Percentiles rank a stretch among this genome's conserved stretches.
Evolutionary conservation across 345 rosid species (phyloP).

Genomic region (Arabis alpina): DNA sequence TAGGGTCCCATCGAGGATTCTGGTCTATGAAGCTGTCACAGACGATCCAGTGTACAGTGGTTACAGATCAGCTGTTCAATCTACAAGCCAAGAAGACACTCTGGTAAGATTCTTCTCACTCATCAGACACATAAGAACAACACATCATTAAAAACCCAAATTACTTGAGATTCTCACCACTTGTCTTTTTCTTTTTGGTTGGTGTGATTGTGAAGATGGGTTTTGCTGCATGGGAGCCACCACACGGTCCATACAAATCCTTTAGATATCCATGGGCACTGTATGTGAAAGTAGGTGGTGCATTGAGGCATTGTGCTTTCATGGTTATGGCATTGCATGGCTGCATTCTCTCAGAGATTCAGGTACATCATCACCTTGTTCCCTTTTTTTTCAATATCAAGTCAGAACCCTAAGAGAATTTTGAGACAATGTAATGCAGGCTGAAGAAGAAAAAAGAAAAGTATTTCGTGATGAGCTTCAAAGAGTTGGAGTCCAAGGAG

Average conservation of each 20-base stretch:
- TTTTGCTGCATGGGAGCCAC: conserved; percentile 96
- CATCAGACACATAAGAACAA: background rate
- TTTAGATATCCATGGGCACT: conserved; percentile 75
- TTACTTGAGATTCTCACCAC: conserved; percentile 17
- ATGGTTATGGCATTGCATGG: conserved; percentile 95
- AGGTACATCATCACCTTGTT: conserved; percentile 50
- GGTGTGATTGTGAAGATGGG: conserved; percentile 57
- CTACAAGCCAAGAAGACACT: conserved; percentile 85
- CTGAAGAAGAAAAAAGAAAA: conserved; percentile 63
- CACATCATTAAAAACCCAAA: conserved; percentile 4
- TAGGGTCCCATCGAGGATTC: conserved; percentile 76
- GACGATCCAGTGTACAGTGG: conserved; percentile 88
- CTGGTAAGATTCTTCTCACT: conserved; percentile 51
- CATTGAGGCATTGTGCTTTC: conserved; percentile 89
- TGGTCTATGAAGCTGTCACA: conserved; percentile 71
- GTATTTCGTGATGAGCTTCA: conserved; percentile 63
- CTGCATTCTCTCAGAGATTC: conserved; percentile 94
- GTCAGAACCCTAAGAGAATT: background rate
- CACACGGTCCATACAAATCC: conserved; percentile 81
- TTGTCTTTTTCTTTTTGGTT: background rate
- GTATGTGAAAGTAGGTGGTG: conserved; percentile 83
- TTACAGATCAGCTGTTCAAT: conserved; percentile 83
- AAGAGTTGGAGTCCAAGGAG: conserved; percentile 69
- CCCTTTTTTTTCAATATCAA: background rate
- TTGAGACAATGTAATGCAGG: conserved; percentile 42